phyloP scores from a whole-genome alignment of 371 early-diverging fungal species.

The Blastocladiella emersonii region DNA sequence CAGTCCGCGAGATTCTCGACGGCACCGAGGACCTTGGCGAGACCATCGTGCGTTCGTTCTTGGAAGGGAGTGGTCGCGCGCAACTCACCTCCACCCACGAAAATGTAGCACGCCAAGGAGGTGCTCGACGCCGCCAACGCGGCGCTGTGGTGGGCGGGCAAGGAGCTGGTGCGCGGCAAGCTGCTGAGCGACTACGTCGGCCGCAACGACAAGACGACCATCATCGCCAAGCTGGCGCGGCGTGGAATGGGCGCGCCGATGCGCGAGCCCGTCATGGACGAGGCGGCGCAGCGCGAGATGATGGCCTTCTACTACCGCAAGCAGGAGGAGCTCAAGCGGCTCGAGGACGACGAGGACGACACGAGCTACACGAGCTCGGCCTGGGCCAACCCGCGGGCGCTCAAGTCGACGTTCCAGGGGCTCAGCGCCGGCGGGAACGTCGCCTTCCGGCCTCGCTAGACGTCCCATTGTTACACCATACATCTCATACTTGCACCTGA shows the following conservation, averaged over 20 bases:
- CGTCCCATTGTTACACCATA: neutral
- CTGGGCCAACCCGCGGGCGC: slow-evolving; percentile 33
- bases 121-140: slow-evolving; percentile 19
- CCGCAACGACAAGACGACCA: slow-evolving; percentile 37
- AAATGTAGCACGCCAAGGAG: slow-evolving; percentile 17
- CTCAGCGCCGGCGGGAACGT: slow-evolving; percentile 5
- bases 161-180: slow-evolving; percentile 28
- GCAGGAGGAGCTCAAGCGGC: slow-evolving; percentile 36
- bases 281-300: slow-evolving; percentile 27
- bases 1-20: slow-evolving; percentile 23
- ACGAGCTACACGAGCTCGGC: slow-evolving; percentile 26
- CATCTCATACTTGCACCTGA: no score
- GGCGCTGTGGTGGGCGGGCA: slow-evolving; percentile 38
- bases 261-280: slow-evolving; percentile 28
- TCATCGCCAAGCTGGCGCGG: slow-evolving; percentile 33
- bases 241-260: slow-evolving; percentile 31
- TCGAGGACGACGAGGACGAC: slow-evolving; percentile 37
- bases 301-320: slow-evolving; percentile 39
- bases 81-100: neutral
- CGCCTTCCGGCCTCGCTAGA: slow-evolving; percentile 4
- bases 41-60: slow-evolving; percentile 15
- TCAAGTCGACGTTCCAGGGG: slow-evolving; percentile 28
- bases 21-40: slow-evolving; percentile 29
- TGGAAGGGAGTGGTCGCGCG: neutral
- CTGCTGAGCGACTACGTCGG: slow-evolving; percentile 29